Evolutionary conservation across 257 asterid genomes (phyloP).

Genomic region (Solanum chiquidenum): DNA sequence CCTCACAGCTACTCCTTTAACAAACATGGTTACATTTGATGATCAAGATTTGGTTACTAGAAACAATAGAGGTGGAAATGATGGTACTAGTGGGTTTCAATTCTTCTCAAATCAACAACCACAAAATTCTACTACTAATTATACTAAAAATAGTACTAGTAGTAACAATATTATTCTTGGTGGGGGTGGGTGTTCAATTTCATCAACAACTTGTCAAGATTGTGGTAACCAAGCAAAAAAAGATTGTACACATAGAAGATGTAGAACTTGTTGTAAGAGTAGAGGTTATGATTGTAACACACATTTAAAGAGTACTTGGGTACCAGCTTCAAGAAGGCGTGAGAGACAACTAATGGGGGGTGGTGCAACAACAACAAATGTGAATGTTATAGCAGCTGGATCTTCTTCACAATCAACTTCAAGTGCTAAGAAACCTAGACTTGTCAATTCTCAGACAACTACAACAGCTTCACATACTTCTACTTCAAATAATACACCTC

Average conservation of each 20-base stretch:
- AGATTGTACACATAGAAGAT: constrained; percentile 47
- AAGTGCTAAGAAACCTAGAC: constrained; percentile 52
- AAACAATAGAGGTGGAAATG: constrained; percentile 1
- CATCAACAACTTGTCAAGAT: constrained; percentile 38
- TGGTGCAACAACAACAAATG: background rate
- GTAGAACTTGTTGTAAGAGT: constrained; percentile 58
- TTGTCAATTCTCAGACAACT: constrained; percentile 40
- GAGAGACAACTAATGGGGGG: constrained; percentile 39
- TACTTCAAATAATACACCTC: constrained; percentile 60
- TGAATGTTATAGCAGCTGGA: constrained; percentile 18
- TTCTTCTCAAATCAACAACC: constrained; percentile 36
- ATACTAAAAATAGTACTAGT: constrained; percentile 14
- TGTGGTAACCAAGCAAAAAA: constrained; percentile 73
- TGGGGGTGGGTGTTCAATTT: background rate
- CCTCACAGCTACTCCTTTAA: constrained; percentile 36
- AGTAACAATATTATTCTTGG: background rate
- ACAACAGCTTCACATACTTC: constrained; percentile 64
- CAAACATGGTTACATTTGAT: constrained; percentile 3
- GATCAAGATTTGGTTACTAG: constrained; percentile 2
- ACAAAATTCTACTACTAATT: constrained; percentile 6
- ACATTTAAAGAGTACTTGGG: constrained; percentile 68
- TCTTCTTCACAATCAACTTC: constrained; percentile 55
- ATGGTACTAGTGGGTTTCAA: constrained; percentile 28
- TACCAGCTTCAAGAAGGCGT: constrained; percentile 67
- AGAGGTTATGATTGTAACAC: constrained; percentile 50